These are phyloP conservation scores for Aurifilum marmelostoma DNA, from an alignment of 2,329 filamentous ascomycete species.

Conservation along the genomic window DNA sequence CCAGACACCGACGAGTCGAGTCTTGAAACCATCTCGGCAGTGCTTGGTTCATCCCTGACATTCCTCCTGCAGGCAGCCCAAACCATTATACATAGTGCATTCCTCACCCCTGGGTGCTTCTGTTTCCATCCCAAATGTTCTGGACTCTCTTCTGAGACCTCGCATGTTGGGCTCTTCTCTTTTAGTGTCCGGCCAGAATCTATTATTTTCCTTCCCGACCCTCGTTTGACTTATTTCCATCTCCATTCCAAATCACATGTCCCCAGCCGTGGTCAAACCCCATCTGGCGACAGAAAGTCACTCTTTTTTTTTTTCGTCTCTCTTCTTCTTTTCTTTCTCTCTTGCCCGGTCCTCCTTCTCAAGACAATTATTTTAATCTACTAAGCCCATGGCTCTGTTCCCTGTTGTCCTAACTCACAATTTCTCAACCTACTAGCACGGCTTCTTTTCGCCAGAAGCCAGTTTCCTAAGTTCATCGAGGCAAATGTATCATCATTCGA, in stretches of 20 bases:
- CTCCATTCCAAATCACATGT: not conserved
- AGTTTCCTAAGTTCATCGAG: constrained; percentile 4
- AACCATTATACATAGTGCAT: constrained; percentile 8
- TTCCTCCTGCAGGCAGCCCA: not conserved
- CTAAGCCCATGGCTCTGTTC: not conserved
- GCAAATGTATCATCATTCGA: constrained; percentile 15
- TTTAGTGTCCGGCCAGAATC: not conserved
- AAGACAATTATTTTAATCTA: not conserved
- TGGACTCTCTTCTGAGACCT: not conserved
- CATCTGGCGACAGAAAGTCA: not conserved
- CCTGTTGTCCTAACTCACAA: not conserved
- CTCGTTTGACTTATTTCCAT: not conserved
- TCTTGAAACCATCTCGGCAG: constrained; percentile 14
- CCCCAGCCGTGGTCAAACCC: not conserved
- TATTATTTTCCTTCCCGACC: not conserved
- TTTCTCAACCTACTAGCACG: not conserved
- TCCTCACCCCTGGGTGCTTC: not conserved
- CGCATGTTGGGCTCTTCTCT: not conserved
- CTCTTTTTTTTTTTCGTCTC: not conserved
- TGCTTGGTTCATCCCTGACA: constrained; percentile 16
- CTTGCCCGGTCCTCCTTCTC: no score
- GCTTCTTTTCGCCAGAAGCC: constrained; percentile 1
- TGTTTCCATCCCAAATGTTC: not conserved
- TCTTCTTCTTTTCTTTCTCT: not conserved
- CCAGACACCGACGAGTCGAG: constrained; percentile 11